Evolutionary conservation across 345 rosid genomes (phyloP).

Genomic region (Bruguiera sexangula): DNA sequence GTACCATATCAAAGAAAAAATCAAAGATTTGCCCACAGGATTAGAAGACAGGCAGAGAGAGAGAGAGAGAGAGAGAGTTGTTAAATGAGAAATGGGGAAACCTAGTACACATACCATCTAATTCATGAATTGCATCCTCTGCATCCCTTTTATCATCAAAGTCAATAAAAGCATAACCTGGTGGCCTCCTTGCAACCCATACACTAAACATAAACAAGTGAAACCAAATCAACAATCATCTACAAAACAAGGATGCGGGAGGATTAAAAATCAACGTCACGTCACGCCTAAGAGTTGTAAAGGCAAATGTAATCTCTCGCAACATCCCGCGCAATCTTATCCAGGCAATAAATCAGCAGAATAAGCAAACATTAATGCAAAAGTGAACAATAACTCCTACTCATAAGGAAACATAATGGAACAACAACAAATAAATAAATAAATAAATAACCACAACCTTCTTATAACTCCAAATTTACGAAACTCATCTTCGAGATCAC

Average conservation of each 20-base stretch:
- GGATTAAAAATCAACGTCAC: too few species aligned
- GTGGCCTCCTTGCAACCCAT: slow-evolving; percentile 96
- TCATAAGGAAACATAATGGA: too few species aligned
- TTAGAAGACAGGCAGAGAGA: too few species aligned
- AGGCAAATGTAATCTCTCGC: background rate
- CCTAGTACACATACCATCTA: slow-evolving; percentile 53
- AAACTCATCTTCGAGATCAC: slow-evolving; percentile 37
- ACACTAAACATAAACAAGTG: slow-evolving; percentile 44
- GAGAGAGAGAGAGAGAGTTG: too few species aligned
- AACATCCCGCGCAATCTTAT: background rate
- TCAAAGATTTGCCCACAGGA: too few species aligned
- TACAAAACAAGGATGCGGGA: background rate
- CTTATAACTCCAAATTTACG: slow-evolving; percentile 31
- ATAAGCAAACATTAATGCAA: too few species aligned
- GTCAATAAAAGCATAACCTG: slow-evolving; percentile 87
- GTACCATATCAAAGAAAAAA: too few species aligned
- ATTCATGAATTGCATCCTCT: slow-evolving; percentile 68
- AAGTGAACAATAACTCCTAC: too few species aligned
- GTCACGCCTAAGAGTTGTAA: background rate
- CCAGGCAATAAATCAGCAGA: too few species aligned
- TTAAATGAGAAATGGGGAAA: background rate
- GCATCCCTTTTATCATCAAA: slow-evolving; percentile 86
- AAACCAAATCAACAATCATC: background rate
- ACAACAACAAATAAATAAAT: background rate
- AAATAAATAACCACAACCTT: background rate